phyloP scores from a whole-genome alignment of 345 rosid genomes.

The Lepidium africanum region DNA sequence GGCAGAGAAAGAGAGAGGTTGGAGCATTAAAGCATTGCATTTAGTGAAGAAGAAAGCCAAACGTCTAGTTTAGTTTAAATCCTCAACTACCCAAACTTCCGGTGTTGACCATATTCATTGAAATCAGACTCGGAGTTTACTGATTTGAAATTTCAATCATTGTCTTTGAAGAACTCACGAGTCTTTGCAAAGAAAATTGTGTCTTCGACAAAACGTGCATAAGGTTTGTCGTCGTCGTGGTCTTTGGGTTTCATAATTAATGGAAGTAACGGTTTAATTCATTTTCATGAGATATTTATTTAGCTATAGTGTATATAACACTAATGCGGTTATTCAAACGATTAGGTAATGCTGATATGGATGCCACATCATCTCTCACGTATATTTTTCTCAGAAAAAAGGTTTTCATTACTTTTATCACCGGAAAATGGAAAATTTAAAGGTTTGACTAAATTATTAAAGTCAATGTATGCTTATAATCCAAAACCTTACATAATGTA shows the following conservation, averaged over 20 bases:
- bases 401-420: too few species aligned
- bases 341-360: too few species aligned
- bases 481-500: too few species aligned
- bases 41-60: slow-evolving; percentile 3
- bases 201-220: slow-evolving; percentile 8
- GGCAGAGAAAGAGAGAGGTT: not conserved
- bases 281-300: too few species aligned
- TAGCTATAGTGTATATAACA: too few species aligned
- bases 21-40: slow-evolving; percentile 14
- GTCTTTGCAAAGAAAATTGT: not conserved
- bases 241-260: not conserved
- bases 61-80: not conserved
- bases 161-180: not conserved
- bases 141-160: not conserved
- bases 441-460: too few species aligned
- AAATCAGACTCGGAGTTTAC: not conserved
- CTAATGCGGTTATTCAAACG: too few species aligned
- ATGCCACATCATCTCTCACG: too few species aligned
- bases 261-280: too few species aligned
- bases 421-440: too few species aligned
- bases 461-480: too few species aligned
- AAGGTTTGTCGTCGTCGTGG: slow-evolving; percentile 4
- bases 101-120: slow-evolving; percentile 5
- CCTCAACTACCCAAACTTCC: slow-evolving; percentile 1
- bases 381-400: too few species aligned